phyloP scores from a whole-genome alignment of 208 protist genomes.

The Leptomonas pyrrhocoris region DNA sequence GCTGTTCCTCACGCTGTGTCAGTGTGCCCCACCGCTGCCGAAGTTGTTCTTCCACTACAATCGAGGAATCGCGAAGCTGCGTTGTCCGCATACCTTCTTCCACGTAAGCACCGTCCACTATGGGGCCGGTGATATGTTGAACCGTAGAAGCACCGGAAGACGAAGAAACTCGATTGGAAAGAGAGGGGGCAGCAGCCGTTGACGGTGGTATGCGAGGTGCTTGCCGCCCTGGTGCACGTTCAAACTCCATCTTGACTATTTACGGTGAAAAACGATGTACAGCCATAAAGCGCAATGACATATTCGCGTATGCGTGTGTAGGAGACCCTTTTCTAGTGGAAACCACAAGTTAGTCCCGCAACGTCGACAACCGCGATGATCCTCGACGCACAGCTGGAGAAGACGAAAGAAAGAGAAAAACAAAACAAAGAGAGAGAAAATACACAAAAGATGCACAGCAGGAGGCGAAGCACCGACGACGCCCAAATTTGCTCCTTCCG shows the following conservation, averaged over 20 bases:
- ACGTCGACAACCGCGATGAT: no score
- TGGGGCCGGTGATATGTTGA: no score
- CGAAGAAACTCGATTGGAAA: neutral
- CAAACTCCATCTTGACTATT: slow-evolving; percentile 26
- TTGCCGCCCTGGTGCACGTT: slow-evolving; percentile 11
- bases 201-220: slow-evolving; percentile 1
- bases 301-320: no score
- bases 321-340: no score
- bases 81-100: neutral
- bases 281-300: no score
- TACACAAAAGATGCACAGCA: neutral
- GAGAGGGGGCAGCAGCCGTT: neutral
- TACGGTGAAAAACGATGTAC: no score
- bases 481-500: no score
- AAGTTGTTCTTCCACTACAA: neutral
- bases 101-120: neutral
- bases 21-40: neutral
- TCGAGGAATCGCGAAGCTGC: no score
- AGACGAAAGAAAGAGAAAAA: slow-evolving; percentile 9
- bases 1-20: neutral
- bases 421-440: neutral
- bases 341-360: no score
- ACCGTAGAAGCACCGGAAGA: neutral
- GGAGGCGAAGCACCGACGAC: neutral
- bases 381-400: neutral